Conservation (phyloP, 306 rosid species). For the Bauhinia variegata region DNA sequence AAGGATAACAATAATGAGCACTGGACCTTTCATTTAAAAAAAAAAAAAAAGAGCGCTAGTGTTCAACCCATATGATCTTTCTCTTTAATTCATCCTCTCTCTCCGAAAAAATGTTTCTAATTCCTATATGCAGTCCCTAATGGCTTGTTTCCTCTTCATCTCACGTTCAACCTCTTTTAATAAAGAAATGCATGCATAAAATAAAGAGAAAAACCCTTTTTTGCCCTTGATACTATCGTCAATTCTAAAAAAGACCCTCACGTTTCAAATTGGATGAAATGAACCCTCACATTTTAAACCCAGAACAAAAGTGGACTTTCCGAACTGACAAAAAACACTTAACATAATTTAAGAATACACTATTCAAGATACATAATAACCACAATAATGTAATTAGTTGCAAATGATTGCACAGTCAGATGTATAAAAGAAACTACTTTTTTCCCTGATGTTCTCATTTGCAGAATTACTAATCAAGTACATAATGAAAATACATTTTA, state of each 20-base stretch:
- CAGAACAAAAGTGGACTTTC: too few species aligned
- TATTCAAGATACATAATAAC: conserved; percentile 23
- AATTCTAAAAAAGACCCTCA: too few species aligned
- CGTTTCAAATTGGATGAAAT: too few species aligned
- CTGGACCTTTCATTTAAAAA: neutral
- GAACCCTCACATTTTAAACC: too few species aligned
- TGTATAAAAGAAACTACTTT: conserved; percentile 15
- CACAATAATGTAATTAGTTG: conserved; percentile 15
- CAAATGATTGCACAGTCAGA: conserved; percentile 20
- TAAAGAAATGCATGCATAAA: neutral
- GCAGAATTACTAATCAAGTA: conserved; percentile 12
- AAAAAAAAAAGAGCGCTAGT: too few species aligned
- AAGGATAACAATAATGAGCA: conserved; percentile 15
- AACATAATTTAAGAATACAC: neutral
- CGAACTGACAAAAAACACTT: too few species aligned
- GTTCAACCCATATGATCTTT: conserved; percentile 7
- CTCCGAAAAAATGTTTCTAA: conserved; percentile 25
- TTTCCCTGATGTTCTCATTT: conserved; percentile 4
- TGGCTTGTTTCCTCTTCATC: neutral
- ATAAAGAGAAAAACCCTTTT: too few species aligned
- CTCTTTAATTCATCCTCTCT: conserved; percentile 30
- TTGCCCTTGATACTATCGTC: too few species aligned
- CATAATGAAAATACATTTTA: conserved; percentile 19
- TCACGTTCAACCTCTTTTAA: conserved; percentile 31
- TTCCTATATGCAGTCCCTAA: conserved; percentile 24